Evolutionary conservation across 306 rosid genomes (phyloP).

Genomic region (Datisca glomerata): DNA sequence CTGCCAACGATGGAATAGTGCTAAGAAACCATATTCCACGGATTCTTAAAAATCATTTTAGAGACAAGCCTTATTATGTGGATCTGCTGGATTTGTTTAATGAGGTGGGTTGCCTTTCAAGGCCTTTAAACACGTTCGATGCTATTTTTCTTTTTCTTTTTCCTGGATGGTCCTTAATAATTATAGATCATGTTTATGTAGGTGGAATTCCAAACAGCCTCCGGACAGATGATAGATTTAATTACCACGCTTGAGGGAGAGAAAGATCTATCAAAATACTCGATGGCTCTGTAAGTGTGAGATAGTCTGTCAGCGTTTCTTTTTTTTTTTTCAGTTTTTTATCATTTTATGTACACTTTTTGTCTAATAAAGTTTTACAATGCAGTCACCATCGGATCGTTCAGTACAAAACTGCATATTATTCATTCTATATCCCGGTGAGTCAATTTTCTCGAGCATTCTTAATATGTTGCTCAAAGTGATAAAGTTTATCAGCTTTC

Average conservation of each 20-base stretch:
- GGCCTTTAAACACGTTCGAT: background rate
- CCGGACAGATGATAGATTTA: conserved; percentile 96
- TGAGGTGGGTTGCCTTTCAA: conserved; percentile 42
- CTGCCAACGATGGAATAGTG: conserved; percentile 68
- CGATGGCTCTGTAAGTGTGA: conserved; percentile 61
- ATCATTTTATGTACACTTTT: too few species aligned
- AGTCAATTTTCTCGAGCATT: conserved; percentile 21
- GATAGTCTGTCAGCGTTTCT: background rate
- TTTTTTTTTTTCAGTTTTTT: background rate
- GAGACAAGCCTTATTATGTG: conserved; percentile 59
- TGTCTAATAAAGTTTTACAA: conserved; percentile 6
- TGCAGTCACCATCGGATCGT: conserved; percentile 91
- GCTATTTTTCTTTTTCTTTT: too few species aligned
- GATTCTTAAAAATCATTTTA: conserved; percentile 73
- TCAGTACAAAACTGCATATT: conserved; percentile 88
- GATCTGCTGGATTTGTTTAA: conserved; percentile 84
- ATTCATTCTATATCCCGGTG: conserved; percentile 93
- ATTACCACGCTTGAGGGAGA: conserved; percentile 88
- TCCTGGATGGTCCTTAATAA: background rate
- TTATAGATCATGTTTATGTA: conserved; percentile 13
- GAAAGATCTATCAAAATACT: conserved; percentile 77
- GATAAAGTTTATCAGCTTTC: too few species aligned
- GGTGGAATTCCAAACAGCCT: conserved; percentile 95
- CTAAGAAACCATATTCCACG: conserved; percentile 71
- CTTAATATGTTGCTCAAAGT: too few species aligned